phyloP scores from a whole-genome alignment of 2,329 filamentous ascomycete genomes.

The Trichophaea hybrida region DNA sequence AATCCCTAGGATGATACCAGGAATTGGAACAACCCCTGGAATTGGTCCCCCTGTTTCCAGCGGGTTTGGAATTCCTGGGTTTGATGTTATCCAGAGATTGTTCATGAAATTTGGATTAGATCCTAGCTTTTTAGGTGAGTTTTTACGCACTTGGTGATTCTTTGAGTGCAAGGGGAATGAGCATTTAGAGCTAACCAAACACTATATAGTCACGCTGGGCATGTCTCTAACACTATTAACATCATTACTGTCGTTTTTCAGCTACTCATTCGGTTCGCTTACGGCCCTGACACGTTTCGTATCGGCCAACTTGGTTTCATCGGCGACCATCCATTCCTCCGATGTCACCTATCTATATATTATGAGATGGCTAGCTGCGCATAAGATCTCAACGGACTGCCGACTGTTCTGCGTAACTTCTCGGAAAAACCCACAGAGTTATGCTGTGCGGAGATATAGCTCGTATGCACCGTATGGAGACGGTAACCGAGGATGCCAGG shows the following conservation, averaged over 20 bases:
- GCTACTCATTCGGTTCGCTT: slow-evolving; percentile 21
- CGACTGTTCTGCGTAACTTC: slow-evolving; percentile 27
- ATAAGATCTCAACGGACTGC: slow-evolving; percentile 27
- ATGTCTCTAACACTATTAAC: slow-evolving; percentile 27
- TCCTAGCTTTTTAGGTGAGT: slow-evolving; percentile 24
- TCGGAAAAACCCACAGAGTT: slow-evolving; percentile 26
- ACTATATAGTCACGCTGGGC: slow-evolving; percentile 23
- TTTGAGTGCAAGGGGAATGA: background rate
- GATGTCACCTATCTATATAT: slow-evolving; percentile 27
- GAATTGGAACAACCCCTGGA: background rate
- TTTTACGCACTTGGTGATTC: background rate
- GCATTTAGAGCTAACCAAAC: background rate
- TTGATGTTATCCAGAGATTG: slow-evolving; percentile 26
- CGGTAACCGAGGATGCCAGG: slow-evolving; percentile 30
- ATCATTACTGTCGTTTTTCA: slow-evolving; percentile 27
- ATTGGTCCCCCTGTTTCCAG: background rate
- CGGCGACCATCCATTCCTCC: slow-evolving; percentile 26
- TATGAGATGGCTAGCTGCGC: slow-evolving; percentile 26
- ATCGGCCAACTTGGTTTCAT: slow-evolving; percentile 26
- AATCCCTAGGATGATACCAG: background rate
- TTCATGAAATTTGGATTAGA: slow-evolving; percentile 26
- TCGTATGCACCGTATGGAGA: slow-evolving; percentile 34
- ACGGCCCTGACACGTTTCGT: slow-evolving; percentile 21
- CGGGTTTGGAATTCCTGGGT: slow-evolving; percentile 24
- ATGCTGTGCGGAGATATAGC: slow-evolving; percentile 27